Evolutionary conservation across 257 asterid species (phyloP).

Genomic region (Solanum chiquidenum): DNA sequence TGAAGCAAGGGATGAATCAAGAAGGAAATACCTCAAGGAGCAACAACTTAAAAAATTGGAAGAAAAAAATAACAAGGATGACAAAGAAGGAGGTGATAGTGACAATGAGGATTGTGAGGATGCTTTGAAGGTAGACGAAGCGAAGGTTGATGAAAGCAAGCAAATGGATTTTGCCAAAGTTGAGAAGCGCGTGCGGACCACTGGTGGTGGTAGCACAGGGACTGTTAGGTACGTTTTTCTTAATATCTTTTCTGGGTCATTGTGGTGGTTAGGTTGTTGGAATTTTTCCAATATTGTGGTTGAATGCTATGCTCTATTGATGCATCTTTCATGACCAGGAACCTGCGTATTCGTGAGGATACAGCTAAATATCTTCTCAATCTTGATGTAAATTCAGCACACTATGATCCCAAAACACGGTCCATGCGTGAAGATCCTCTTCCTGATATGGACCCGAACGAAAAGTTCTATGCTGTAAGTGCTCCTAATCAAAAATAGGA

Average conservation of each 20-base stretch:
- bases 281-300: not conserved
- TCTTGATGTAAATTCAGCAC: conserved; percentile 87
- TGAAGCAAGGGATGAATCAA: conserved; percentile 95
- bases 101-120: conserved; percentile 82
- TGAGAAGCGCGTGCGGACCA: conserved; percentile 95
- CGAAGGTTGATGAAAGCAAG: conserved; percentile 94
- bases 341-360: conserved; percentile 88
- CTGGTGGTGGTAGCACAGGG: conserved; percentile 99
- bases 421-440: conserved; percentile 99
- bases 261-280: not conserved
- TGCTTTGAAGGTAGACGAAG: conserved; percentile 76
- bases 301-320: not conserved
- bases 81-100: conserved; percentile 51
- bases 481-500: not conserved
- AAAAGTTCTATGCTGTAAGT: conserved; percentile 82
- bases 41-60: conserved; percentile 84
- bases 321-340: conserved; percentile 30
- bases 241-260: not conserved
- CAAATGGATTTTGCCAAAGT: conserved; percentile 99
- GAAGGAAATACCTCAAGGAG: conserved; percentile 71
- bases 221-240: conserved; percentile 60
- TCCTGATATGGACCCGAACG: conserved; percentile 91
- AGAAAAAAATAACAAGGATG: conserved; percentile 60
- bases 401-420: conserved; percentile 94
- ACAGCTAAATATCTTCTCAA: conserved; percentile 95